A percentile compares a stretch with the other conserved stretches of the same genome.
Evolutionary conservation across 768 basidiomycete genomes (phyloP).

Genomic region (Suillus sp.): DNA sequence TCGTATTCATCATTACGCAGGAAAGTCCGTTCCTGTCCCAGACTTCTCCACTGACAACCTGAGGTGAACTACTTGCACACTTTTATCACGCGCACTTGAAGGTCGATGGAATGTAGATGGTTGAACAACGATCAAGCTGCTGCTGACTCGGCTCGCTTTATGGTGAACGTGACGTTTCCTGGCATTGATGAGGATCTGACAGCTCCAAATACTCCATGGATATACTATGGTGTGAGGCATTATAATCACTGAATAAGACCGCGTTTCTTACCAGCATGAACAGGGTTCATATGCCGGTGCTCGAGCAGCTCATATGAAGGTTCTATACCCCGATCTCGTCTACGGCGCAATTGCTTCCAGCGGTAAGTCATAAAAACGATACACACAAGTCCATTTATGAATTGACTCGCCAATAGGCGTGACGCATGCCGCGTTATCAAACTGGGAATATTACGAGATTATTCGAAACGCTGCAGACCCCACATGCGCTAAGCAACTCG

Average conservation of each 20-base stretch:
- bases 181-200: constrained; percentile 73
- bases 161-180: constrained; percentile 74
- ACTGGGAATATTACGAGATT: constrained; percentile 90
- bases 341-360: constrained; percentile 89
- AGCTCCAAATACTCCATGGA: constrained; percentile 78
- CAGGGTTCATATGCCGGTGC: constrained; percentile 93
- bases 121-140: constrained; percentile 88
- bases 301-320: constrained; percentile 87
- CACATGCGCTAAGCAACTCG: constrained; percentile 58
- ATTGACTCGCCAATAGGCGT: constrained; percentile 52
- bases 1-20: constrained; percentile 35
- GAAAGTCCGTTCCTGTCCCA: constrained; percentile 70
- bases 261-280: background rate
- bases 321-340: constrained; percentile 86
- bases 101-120: constrained; percentile 51
- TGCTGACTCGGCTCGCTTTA: constrained; percentile 92
- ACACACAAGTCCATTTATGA: background rate
- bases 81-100: background rate
- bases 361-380: constrained; percentile 44
- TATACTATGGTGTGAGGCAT: constrained; percentile 83
- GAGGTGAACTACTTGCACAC: constrained; percentile 43
- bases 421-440: constrained; percentile 78
- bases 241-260: background rate
- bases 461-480: constrained; percentile 70
- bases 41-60: constrained; percentile 84